phyloP scores from a whole-genome alignment of 2,329 filamentous ascomycete species.

The Colletotrichum melonis region DNA sequence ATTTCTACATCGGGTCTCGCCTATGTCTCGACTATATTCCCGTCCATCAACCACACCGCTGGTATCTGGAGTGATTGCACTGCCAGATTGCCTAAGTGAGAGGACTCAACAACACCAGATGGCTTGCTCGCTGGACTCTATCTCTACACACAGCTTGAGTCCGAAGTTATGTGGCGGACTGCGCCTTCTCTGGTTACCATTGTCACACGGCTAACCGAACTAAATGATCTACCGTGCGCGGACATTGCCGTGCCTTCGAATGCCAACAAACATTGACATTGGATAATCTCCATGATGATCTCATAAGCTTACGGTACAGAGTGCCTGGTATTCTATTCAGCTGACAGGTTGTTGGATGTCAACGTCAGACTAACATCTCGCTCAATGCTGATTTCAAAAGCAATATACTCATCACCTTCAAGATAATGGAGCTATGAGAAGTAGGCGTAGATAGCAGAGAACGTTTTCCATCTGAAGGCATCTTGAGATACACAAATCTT shows the following conservation, averaged over 20 bases:
- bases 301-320: not conserved
- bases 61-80: not conserved
- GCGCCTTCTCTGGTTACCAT: too few relatives aligned
- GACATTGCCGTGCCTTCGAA: not conserved
- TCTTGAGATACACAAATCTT: not conserved
- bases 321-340: not conserved
- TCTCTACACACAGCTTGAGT: too few relatives aligned
- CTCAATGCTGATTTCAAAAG: not conserved
- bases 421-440: too few relatives aligned
- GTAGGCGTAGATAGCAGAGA: not conserved
- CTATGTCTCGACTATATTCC: not conserved
- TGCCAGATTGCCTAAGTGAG: not conserved
- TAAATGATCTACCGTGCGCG: not conserved
- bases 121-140: not conserved
- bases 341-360: not conserved
- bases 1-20: not conserved
- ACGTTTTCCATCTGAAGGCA: too few relatives aligned
- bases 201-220: too few relatives aligned
- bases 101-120: not conserved
- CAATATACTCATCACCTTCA: not conserved
- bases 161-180: too few relatives aligned
- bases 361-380: not conserved
- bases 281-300: not conserved
- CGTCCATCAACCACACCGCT: not conserved
- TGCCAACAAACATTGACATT: not conserved